Evolutionary conservation across 1,284 basidiomycete species (phyloP).

Genomic region (Heterobasidion irregulare): DNA sequence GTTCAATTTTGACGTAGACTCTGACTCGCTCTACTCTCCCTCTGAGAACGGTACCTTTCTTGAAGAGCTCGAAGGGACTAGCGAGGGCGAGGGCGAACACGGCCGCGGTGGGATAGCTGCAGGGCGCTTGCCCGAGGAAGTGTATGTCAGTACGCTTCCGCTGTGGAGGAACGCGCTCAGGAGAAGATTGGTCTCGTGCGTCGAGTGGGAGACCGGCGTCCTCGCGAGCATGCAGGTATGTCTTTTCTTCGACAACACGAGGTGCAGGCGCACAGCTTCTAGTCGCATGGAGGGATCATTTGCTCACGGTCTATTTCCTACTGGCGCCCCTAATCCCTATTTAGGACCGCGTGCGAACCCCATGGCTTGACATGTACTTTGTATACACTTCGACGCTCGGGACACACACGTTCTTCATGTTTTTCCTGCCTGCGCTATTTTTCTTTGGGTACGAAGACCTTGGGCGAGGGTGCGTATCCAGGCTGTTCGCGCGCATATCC

Average conservation of each 20-base stretch:
- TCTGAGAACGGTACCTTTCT: neutral
- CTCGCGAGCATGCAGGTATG: constrained; percentile 69
- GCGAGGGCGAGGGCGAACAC: neutral
- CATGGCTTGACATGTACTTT: constrained; percentile 82
- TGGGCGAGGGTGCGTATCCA: constrained; percentile 60
- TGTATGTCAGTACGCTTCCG: constrained; percentile 59
- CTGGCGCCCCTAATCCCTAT: neutral
- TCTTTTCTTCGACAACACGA: neutral
- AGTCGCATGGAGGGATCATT: too few relatives aligned
- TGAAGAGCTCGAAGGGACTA: neutral
- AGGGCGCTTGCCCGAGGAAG: constrained; percentile 34
- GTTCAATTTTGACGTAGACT: neutral
- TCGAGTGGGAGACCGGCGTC: constrained; percentile 57
- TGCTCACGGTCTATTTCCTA: neutral
- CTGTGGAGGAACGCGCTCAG: constrained; percentile 66
- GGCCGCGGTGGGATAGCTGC: constrained; percentile 12
- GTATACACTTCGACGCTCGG: constrained; percentile 86
- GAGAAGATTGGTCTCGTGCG: constrained; percentile 43
- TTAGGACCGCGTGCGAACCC: constrained; percentile 52
- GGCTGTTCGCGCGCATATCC: too few relatives aligned
- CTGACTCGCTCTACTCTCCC: neutral
- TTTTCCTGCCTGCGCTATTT: constrained; percentile 77
- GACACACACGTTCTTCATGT: constrained; percentile 94
- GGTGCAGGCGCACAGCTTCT: too few relatives aligned
- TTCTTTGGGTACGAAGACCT: constrained; percentile 77